Conservation (phyloP, 2,329 filamentous ascomycete genomes). For the Aspergillus fumigatiaffinis region DNA sequence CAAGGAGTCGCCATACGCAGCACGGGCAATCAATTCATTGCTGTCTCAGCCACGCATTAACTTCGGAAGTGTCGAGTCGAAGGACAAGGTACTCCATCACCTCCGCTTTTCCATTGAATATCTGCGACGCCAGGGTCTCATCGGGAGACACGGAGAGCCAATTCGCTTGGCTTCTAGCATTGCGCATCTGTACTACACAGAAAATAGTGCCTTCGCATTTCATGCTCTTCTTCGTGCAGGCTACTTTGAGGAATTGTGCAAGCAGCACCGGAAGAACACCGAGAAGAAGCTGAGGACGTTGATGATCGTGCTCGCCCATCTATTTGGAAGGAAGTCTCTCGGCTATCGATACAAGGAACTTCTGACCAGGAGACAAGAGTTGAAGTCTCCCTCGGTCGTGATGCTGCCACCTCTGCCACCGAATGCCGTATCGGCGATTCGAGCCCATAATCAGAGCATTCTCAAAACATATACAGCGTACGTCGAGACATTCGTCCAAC, state of each 20-base stretch:
- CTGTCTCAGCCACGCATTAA: constrained; percentile 68
- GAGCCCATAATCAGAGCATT: constrained; percentile 61
- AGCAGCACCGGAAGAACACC: constrained; percentile 50
- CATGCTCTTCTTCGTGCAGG: constrained; percentile 68
- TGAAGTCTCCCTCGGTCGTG: constrained; percentile 60
- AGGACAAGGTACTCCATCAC: constrained; percentile 69
- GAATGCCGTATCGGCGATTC: constrained; percentile 54
- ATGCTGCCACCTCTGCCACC: constrained; percentile 62
- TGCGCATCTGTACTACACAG: constrained; percentile 70
- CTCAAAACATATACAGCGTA: constrained; percentile 65
- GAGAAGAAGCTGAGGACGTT: constrained; percentile 54
- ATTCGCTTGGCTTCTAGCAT: constrained; percentile 70
- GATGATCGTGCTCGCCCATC: constrained; percentile 65
- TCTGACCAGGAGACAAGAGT: constrained; percentile 42
- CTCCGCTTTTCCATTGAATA: constrained; percentile 79
- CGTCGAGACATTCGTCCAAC: constrained; percentile 63
- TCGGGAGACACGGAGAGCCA: constrained; percentile 58
- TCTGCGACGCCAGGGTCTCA: constrained; percentile 63
- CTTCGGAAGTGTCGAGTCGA: constrained; percentile 64
- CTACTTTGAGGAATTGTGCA: constrained; percentile 65
- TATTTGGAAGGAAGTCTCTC: constrained; percentile 58
- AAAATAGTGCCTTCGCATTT: constrained; percentile 72
- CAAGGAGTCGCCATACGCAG: constrained; percentile 58
- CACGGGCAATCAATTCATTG: constrained; percentile 60
- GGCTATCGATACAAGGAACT: constrained; percentile 41